A percentile compares a stretch with the other conserved stretches of the same genome.
Evolutionary conservation across 2,329 filamentous ascomycete genomes (phyloP).

Genomic region (Aspergillus thermomutatus): DNA sequence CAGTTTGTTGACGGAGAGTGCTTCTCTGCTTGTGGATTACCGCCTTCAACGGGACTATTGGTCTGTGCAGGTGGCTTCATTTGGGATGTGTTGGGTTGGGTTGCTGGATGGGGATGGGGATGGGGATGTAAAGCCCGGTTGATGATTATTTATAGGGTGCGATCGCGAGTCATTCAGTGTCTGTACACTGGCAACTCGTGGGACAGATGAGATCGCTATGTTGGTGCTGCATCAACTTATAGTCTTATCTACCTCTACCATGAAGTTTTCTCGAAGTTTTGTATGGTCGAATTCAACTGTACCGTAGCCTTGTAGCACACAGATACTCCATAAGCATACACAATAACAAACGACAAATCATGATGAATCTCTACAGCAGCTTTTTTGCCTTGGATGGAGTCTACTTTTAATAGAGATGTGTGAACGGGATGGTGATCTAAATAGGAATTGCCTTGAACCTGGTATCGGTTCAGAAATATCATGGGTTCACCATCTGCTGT

Average conservation of each 20-base stretch:
- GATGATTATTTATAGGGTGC: neutral
- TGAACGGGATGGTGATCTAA: neutral
- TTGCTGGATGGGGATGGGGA: neutral
- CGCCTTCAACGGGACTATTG: neutral
- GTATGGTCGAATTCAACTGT: neutral
- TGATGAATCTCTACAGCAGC: neutral
- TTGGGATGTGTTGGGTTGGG: neutral
- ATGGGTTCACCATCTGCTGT: no score
- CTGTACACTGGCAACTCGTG: neutral
- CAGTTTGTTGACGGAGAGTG: neutral
- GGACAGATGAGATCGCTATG: neutral
- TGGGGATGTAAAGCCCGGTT: neutral
- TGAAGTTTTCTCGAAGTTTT: neutral
- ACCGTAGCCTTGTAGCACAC: no score
- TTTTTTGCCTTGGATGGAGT: neutral
- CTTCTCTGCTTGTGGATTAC: neutral
- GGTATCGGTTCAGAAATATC: neutral
- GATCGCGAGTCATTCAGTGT: no score
- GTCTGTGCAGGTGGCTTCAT: neutral
- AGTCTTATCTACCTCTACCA: no score
- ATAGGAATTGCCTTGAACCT: neutral
- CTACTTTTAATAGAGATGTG: neutral
- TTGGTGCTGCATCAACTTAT: neutral
- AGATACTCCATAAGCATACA: neutral
- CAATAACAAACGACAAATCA: neutral